These are phyloP conservation scores for Thalassiosira profunda DNA, from an alignment of 108 stramenopile species.

Conservation along the genomic window DNA sequence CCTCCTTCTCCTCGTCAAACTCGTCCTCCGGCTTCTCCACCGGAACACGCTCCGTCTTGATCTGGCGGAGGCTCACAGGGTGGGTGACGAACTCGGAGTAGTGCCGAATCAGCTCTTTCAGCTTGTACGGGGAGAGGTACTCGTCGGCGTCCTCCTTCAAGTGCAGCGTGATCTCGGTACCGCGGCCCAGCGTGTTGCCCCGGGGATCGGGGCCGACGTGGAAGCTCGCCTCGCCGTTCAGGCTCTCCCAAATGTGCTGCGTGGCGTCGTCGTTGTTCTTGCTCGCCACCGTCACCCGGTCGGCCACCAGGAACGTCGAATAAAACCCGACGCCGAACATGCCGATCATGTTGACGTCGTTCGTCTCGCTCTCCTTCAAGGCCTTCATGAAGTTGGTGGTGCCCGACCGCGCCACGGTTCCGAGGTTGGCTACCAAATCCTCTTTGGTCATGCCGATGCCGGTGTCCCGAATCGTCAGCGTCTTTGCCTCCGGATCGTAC, in stretches of 20 bases:
- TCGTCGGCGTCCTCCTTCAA: constrained; percentile 96
- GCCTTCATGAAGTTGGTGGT: constrained; percentile 99
- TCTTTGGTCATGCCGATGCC: constrained; percentile 99
- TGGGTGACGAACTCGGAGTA: constrained; percentile 99
- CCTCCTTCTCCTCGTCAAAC: constrained; percentile 54
- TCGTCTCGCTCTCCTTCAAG: constrained; percentile 75
- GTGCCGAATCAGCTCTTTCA: constrained; percentile 89
- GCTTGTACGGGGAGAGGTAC: constrained; percentile 78
- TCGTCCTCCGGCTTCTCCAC: constrained; percentile 86
- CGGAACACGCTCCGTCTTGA: constrained; percentile 76
- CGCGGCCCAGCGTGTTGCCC: constrained; percentile 97
- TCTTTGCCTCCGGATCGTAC: constrained; percentile 90
- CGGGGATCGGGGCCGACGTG: constrained; percentile 93
- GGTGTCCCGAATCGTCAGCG: constrained; percentile 96
- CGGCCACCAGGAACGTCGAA: constrained; percentile 95
- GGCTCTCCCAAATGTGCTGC: constrained; percentile 98
- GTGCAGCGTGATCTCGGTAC: constrained; percentile 99
- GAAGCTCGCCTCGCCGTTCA: constrained; percentile 93
- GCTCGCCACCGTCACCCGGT: constrained; percentile 93
- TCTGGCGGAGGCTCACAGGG: constrained; percentile 94
- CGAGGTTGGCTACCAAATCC: constrained; percentile 95
- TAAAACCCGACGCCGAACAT: constrained; percentile 99
- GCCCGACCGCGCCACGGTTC: constrained; percentile 99
- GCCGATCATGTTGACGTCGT: constrained; percentile 94
- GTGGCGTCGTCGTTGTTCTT: constrained; percentile 90